Base-by-base conservation (phyloP, 768 basidiomycete genomes). In the Kwoniella heveanensis region DNA sequence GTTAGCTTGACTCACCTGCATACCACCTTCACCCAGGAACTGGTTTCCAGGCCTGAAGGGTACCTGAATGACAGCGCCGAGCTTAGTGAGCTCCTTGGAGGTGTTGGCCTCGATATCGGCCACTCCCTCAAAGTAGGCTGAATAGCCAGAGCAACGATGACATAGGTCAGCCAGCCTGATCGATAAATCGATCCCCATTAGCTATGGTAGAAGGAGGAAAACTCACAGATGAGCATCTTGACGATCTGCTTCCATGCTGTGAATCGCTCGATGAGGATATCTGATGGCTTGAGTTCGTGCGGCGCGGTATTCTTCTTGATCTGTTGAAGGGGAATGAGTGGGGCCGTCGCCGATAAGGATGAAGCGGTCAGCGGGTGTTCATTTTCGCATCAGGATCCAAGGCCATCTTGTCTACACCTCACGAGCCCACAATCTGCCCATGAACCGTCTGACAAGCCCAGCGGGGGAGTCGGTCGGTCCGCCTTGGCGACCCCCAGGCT, bases 31-130 rank as follows among this genome's bases (percentile, higher is more conserved):
- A n/a, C 96, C 96, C 3, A 99, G 84, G 77, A 99, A 99, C 83
- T 98, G 95, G 81, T 96, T 95, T 7, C 93, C 94, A 2, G 91
- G 86, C 36, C 89, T 84, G 83, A 99, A 98, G 0, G 96, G 96
- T 0, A 98, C 95, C 79, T 99, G 95, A 64, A 99, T 95, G 65
- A 98, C 91, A 1, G 88, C 92, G 10, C 90, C 90, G 48, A 99
- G 87, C 79, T 95, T 94, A 6, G 89, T 90, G 75, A 97, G 85
- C 81, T 98, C 95, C 65, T 87, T 87, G 13, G 94, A 92, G 6
- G 91, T 89, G 79, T 94, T 94, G 80, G 91, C 91, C 82, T 99
- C 90, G 64, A 97, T 95, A 78, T 97, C 94, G 24, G 87, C 87
- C 62, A 87, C 83, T 60, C 87, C 86, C 81, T 80, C 76, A 62